A percentile compares a stretch with the other conserved stretches of the same genome.
Evolutionary conservation across 2,329 filamentous ascomycete genomes (phyloP).

Genomic region (Penicillium thymicola): DNA sequence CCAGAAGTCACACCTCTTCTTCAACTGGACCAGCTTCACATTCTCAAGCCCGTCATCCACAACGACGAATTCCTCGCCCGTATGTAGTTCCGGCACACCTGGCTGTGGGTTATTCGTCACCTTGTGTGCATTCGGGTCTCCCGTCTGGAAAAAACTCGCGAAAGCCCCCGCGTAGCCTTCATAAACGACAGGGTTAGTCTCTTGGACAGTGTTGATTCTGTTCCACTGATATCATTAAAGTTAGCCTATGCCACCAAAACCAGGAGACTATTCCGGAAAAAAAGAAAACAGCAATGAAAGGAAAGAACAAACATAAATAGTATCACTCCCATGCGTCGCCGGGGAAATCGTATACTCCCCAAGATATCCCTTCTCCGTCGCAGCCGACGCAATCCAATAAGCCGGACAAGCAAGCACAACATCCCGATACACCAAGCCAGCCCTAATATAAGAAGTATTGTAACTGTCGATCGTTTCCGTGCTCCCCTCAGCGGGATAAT

Average conservation of each 20-base stretch:
- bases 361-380: slow-evolving; percentile 49
- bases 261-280: neutral
- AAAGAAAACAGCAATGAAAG: neutral
- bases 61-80: slow-evolving; percentile 52
- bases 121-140: slow-evolving; percentile 57
- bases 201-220: slow-evolving; percentile 51
- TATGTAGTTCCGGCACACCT: slow-evolving; percentile 44
- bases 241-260: neutral
- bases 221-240: slow-evolving; percentile 50
- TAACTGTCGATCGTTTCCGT: slow-evolving; percentile 50
- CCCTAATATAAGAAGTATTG: slow-evolving; percentile 51
- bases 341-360: slow-evolving; percentile 60
- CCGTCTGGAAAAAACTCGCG: slow-evolving; percentile 59
- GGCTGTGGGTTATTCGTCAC: slow-evolving; percentile 45
- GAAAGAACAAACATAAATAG: slow-evolving; percentile 48
- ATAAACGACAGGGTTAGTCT: slow-evolving; percentile 53
- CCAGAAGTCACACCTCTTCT: slow-evolving; percentile 55
- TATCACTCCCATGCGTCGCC: slow-evolving; percentile 59
- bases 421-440: slow-evolving; percentile 58
- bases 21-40: slow-evolving; percentile 39
- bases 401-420: slow-evolving; percentile 58
- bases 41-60: slow-evolving; percentile 45
- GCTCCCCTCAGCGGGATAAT: slow-evolving; percentile 47
- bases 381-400: slow-evolving; percentile 53
- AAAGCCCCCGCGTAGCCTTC: slow-evolving; percentile 57